Evolutionary conservation across 176 grass and related monocot genomes (phyloP).

Genomic region (Alloteropsis semialata): DNA sequence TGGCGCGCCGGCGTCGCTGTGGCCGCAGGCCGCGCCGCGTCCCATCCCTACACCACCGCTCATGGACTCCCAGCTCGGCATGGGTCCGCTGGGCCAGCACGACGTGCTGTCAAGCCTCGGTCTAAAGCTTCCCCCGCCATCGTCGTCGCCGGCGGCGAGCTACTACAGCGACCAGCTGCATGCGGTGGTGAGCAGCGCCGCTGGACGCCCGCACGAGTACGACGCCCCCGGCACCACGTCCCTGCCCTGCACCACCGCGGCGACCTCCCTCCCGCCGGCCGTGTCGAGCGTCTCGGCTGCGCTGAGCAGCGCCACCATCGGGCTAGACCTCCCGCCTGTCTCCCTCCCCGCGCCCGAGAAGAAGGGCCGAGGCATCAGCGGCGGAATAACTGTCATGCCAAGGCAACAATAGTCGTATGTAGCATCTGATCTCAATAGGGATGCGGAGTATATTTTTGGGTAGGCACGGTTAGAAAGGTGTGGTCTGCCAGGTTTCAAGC

Average conservation of each 20-base stretch:
- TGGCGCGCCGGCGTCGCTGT: constrained; percentile 27
- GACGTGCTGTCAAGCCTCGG: constrained; percentile 40
- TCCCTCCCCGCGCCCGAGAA: constrained; percentile 29
- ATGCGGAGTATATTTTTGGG: neutral
- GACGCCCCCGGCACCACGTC: neutral
- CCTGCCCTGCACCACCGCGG: constrained; percentile 34
- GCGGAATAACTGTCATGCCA: constrained; percentile 20
- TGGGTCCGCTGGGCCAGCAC: constrained; percentile 42
- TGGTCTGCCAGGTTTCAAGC: neutral
- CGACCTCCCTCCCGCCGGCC: constrained; percentile 15
- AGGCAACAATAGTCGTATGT: neutral
- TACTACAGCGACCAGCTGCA: constrained; percentile 75
- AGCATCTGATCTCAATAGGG: constrained; percentile 2
- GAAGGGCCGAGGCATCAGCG: constrained; percentile 44
- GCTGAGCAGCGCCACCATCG: constrained; percentile 7
- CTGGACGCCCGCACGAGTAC: constrained; percentile 17
- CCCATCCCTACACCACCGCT: constrained; percentile 10
- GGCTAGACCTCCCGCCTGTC: constrained; percentile 33
- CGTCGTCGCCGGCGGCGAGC: constrained; percentile 3
- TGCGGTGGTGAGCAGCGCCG: constrained; percentile 42
- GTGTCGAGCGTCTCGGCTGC: constrained; percentile 5
- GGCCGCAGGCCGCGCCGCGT: constrained; percentile 24
- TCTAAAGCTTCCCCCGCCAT: constrained; percentile 30
- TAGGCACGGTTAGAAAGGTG: neutral
- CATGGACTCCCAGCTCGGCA: constrained; percentile 48